Evolutionary conservation across 305 asterid species (phyloP).

Genomic region (Rubia balearica): DNA sequence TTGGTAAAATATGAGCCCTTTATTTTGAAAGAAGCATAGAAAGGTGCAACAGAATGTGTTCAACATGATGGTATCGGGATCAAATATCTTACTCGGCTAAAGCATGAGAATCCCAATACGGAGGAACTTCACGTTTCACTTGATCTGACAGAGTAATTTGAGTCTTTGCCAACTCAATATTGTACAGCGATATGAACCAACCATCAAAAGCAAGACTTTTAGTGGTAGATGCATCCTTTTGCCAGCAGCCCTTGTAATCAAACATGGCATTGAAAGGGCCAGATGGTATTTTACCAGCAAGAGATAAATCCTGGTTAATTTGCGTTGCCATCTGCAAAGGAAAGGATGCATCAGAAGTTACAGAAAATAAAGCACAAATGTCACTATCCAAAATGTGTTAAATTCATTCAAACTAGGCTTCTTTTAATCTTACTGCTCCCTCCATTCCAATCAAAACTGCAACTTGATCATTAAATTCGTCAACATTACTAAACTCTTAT

Average conservation of each 20-base stretch:
- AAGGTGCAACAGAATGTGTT: slow-evolving; percentile 1
- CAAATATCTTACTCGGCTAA: slow-evolving; percentile 71
- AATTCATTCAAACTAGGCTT: no score
- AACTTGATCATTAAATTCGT: no score
- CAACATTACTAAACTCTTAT: no score
- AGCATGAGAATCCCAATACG: slow-evolving; percentile 84
- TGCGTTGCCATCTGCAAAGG: slow-evolving; percentile 79
- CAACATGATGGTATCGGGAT: slow-evolving; percentile 18
- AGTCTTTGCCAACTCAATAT: slow-evolving; percentile 65
- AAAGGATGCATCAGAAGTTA: neutral
- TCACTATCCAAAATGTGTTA: no score
- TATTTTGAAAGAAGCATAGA: neutral
- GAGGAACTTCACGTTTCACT: slow-evolving; percentile 69
- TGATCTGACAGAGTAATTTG: slow-evolving; percentile 57
- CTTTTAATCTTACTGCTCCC: no score
- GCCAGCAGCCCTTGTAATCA: slow-evolving; percentile 87
- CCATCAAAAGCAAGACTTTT: slow-evolving; percentile 86
- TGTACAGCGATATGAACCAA: slow-evolving; percentile 76
- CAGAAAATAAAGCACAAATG: neutral
- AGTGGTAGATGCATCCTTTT: slow-evolving; percentile 67
- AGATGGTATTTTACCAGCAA: slow-evolving; percentile 88
- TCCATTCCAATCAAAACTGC: no score
- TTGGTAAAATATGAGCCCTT: slow-evolving; percentile 7
- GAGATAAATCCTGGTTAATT: slow-evolving; percentile 68
- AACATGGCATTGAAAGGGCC: slow-evolving; percentile 87